Conservation (phyloP, 2,329 filamentous ascomycete species). For the Aureobasidium sp. region DNA sequence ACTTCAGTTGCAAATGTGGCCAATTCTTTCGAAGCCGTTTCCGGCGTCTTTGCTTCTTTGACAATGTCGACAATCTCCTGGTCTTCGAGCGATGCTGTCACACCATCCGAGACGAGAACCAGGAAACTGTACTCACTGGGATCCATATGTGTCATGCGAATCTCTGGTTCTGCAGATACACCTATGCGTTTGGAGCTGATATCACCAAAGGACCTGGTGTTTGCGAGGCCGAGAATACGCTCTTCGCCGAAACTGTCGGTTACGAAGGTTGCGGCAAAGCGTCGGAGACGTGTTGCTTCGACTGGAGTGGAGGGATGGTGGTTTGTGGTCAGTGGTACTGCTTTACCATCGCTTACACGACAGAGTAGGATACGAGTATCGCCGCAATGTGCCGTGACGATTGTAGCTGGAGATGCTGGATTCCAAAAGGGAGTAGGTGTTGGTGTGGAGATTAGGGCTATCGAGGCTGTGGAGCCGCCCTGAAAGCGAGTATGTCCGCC, state of each 20-base stretch:
- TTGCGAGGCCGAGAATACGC: slow-evolving; percentile 86
- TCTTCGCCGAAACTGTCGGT: slow-evolving; percentile 97
- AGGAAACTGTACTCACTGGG: slow-evolving; percentile 86
- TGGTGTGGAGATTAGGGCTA: slow-evolving; percentile 86
- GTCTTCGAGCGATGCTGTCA: slow-evolving; percentile 77
- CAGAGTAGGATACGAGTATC: slow-evolving; percentile 89
- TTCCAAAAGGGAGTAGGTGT: slow-evolving; percentile 94
- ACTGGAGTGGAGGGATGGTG: slow-evolving; percentile 86
- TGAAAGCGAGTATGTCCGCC: slow-evolving; percentile 73
- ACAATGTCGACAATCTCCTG: slow-evolving; percentile 95
- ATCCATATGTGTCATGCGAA: slow-evolving; percentile 68
- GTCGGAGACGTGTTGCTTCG: slow-evolving; percentile 74
- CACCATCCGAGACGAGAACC: slow-evolving; percentile 80
- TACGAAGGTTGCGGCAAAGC: slow-evolving; percentile 80
- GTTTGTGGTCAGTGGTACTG: slow-evolving; percentile 77
- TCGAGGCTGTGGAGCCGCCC: slow-evolving; percentile 85
- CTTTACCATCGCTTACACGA: slow-evolving; percentile 72
- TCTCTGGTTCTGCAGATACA: slow-evolving; percentile 88
- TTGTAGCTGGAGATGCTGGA: slow-evolving; percentile 72
- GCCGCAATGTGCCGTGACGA: slow-evolving; percentile 84
- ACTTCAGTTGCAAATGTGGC: slow-evolving; percentile 88
- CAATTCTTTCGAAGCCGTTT: slow-evolving; percentile 71
- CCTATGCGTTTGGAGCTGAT: slow-evolving; percentile 86
- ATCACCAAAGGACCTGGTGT: slow-evolving; percentile 90
- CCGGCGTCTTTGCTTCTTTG: slow-evolving; percentile 87